Conservation (phyloP, 169 alveolate species). For the Eimeria necatrix region DNA sequence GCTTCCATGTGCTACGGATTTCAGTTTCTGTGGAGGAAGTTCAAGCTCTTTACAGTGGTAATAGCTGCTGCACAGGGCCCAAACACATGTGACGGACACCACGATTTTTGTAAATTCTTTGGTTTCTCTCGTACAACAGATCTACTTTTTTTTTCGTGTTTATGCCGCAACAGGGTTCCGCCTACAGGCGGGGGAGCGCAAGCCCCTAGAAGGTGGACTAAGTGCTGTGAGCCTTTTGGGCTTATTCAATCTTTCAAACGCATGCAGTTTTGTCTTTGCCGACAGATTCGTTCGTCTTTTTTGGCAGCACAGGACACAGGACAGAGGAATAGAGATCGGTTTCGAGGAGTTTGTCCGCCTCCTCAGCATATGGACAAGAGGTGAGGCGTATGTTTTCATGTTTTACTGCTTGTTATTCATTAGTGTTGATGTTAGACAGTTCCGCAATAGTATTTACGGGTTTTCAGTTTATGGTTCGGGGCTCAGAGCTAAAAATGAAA, state of each 20-base stretch:
- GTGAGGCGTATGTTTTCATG: neutral
- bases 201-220: slow-evolving; percentile 80
- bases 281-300: slow-evolving; percentile 79
- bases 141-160: neutral
- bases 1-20: neutral
- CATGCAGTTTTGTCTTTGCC: slow-evolving; percentile 78
- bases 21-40: slow-evolving; percentile 78
- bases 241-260: slow-evolving; percentile 80
- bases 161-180: slow-evolving; percentile 66
- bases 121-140: neutral
- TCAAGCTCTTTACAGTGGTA: slow-evolving; percentile 76
- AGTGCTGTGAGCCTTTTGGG: slow-evolving; percentile 81
- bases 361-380: slow-evolving; percentile 82
- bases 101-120: neutral
- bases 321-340: slow-evolving; percentile 81
- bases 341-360: slow-evolving; percentile 80
- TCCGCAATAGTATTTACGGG: neutral
- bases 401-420: too few relatives aligned
- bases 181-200: slow-evolving; percentile 77
- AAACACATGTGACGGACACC: neutral
- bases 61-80: neutral
- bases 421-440: too few relatives aligned
- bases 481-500: neutral
- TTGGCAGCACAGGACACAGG: slow-evolving; percentile 77
- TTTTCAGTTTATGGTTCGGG: neutral